Base-by-base conservation (phyloP, 768 basidiomycete species). In the Strobilomyces echinocephalus region DNA sequence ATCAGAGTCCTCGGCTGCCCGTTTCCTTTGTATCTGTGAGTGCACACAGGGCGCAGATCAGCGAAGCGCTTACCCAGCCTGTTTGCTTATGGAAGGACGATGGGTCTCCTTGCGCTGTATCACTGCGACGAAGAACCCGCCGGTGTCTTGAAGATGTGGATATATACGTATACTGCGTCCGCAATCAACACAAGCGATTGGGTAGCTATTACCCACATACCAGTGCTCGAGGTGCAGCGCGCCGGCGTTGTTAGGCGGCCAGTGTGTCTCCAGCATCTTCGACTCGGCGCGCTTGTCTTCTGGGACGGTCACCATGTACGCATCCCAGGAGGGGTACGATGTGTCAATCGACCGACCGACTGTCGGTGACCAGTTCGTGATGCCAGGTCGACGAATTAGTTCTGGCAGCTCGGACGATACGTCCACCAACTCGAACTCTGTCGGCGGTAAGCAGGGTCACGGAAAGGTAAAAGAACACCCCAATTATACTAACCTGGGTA, bases 131-230 rank as follows among this genome's bases (percentile, higher is more conserved):
- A 97, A 99, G 73, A 99, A 99, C 0, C 94, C 97, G 3, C 97
- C 97, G 0, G 94, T 91, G 64, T 99, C 90, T 70, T 98, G 97
- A 9, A 97, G 73, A 67, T 98, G 95, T 2, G 97, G 95, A 65
- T 95, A 90, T 57, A 98, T 82, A 36, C 97, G 81, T 69, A 97
- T 72, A 61, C 94, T 97, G 47, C 33, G 16, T 2, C 31, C 18
- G 40, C 11, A 41, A 20, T 65, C 38, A 54, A 21, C 24, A 31
- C 6, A 15, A 18, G 21, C 24, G 8, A 24, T 46, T 34, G 3
- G 24, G 14, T 2, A 10, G 26, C n/a, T 26, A 7, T 8, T 28
- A 46, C 54, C 21, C 10, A 62, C 79, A 43, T 51, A 92, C 95
- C 91, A 91, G 58, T 85, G 79, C 8, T 85, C 75, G 24, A 98